Evolutionary conservation across 1,284 basidiomycete genomes (phyloP).

Genomic region (Somion occarium): DNA sequence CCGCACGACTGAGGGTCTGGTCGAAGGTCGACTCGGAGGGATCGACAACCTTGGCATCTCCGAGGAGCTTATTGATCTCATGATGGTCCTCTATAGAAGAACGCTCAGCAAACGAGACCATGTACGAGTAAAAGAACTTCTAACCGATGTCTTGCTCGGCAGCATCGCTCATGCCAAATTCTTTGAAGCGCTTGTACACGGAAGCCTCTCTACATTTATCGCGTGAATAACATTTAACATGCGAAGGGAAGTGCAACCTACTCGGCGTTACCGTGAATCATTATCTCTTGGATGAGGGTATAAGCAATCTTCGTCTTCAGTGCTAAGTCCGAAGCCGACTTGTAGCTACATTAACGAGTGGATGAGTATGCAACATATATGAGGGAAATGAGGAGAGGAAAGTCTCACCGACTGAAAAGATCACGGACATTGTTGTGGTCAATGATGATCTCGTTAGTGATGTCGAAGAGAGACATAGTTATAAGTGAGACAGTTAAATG

Average conservation of each 20-base stretch:
- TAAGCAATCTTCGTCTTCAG: slow-evolving; percentile 12
- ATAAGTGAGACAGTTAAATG: background rate
- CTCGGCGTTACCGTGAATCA: slow-evolving; percentile 13
- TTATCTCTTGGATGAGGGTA: slow-evolving; percentile 15
- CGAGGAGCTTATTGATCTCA: slow-evolving; percentile 5
- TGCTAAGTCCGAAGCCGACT: slow-evolving; percentile 2
- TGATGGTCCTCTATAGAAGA: slow-evolving; percentile 7
- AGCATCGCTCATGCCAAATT: slow-evolving; percentile 3
- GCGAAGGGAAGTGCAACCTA: background rate
- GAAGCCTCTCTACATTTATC: slow-evolving; percentile 5
- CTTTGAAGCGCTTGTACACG: slow-evolving; percentile 9
- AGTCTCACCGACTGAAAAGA: slow-evolving; percentile 11
- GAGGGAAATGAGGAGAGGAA: background rate
- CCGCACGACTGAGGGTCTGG: slow-evolving; percentile 5
- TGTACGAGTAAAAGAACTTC: background rate
- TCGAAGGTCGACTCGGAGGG: background rate
- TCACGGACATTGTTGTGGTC: slow-evolving; percentile 16
- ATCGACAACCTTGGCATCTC: slow-evolving; percentile 3
- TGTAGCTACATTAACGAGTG: slow-evolving; percentile 4
- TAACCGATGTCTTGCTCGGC: slow-evolving; percentile 11
- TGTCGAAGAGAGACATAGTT: slow-evolving; percentile 8
- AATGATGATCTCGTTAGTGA: slow-evolving; percentile 12
- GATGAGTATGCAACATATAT: background rate
- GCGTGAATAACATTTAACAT: background rate
- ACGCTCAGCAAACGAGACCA: background rate